Evolutionary conservation across 768 basidiomycete genomes (phyloP), one percentile per base, ranked within the genome.

Genomic region (Boletellus sp.): DNA sequence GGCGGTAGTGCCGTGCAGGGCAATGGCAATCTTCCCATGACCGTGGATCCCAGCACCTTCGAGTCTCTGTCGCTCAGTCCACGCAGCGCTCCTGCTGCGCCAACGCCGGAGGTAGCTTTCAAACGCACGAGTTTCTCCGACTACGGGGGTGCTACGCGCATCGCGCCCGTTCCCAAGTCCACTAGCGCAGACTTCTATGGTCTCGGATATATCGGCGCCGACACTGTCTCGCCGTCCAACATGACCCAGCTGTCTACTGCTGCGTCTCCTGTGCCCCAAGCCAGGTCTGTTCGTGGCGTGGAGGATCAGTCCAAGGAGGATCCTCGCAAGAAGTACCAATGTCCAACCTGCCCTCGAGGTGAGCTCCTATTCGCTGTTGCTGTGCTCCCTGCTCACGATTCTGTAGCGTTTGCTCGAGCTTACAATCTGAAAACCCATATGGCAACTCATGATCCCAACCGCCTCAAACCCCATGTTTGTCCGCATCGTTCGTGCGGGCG

Each of bases 371-470:
- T 48, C 13, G 16, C 34, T 22, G 11, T 23, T 26, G 4, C 17
- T 10, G 1, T n/a, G 4, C 19, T 23, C 24, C 35, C 34, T 39
- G 3, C 50, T 68, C 31, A 59, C 12, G 4, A 4, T 26, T 26
- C 34, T 54, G 46, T 51, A 88, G 94, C 88, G 1, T 97, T 97
- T 59, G 94, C 93, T 11, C 77, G 94, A 23, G 92, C 92, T 3
- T 96, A 90, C 70, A 97, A 97, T 61, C 71, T 97, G 50, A 97
- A 97, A 74, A 94, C 94, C 0, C 94, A 96, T 68, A 84, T 90
- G 79, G 87, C 87, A 22, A 97, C 94, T 4, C 94, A 97, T 69
- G 91, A 95, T 65, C 94, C 94, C 20, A 85, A 90, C 68, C 79
- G 94, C 52, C 72, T 85, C 43, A 97, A 95, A 73, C 91, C 92